These are phyloP conservation scores for Xerocomus minutiporus DNA, from an alignment of 1,284 basidiomycete genomes.

Conservation along the genomic window DNA sequence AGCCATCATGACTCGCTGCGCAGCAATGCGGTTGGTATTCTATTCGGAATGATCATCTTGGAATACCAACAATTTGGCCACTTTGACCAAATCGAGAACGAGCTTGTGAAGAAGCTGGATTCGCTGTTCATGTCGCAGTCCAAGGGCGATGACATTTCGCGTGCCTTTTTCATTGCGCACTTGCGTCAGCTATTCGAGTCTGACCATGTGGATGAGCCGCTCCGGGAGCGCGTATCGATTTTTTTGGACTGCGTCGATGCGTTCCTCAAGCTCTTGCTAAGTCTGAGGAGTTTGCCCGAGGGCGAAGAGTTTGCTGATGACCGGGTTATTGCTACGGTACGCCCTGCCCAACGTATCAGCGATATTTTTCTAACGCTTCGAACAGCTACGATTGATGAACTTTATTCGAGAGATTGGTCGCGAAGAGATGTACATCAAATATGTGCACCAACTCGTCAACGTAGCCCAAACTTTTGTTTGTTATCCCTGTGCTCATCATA, in stretches of 20 bases:
- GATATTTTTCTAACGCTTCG: slow-evolving; percentile 1
- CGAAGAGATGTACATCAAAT: slow-evolving; percentile 90
- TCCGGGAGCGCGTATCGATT: slow-evolving; percentile 72
- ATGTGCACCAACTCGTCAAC: slow-evolving; percentile 90
- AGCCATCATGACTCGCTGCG: slow-evolving; percentile 93
- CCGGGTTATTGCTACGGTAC: slow-evolving; percentile 83
- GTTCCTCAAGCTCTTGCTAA: slow-evolving; percentile 92
- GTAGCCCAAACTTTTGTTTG: slow-evolving; percentile 40
- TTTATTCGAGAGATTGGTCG: slow-evolving; percentile 84
- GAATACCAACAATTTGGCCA: slow-evolving; percentile 80
- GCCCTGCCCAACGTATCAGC: background rate
- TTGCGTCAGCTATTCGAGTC: slow-evolving; percentile 84
- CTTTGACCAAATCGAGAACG: slow-evolving; percentile 86
- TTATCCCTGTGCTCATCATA: slow-evolving; percentile 8
- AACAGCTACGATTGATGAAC: slow-evolving; percentile 82
- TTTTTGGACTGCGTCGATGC: slow-evolving; percentile 90
- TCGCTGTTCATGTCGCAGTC: slow-evolving; percentile 88
- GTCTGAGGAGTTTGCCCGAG: slow-evolving; percentile 87
- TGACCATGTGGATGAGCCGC: slow-evolving; percentile 72
- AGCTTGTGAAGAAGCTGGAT: slow-evolving; percentile 92
- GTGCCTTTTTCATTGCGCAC: slow-evolving; percentile 93
- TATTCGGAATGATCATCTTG: slow-evolving; percentile 95
- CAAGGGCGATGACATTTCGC: slow-evolving; percentile 85
- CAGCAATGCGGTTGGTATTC: slow-evolving; percentile 85
- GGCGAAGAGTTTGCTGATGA: slow-evolving; percentile 94